Base-by-base conservation (phyloP, 495 filamentous ascomycete species). In the Hypoxylon subgilvum region DNA sequence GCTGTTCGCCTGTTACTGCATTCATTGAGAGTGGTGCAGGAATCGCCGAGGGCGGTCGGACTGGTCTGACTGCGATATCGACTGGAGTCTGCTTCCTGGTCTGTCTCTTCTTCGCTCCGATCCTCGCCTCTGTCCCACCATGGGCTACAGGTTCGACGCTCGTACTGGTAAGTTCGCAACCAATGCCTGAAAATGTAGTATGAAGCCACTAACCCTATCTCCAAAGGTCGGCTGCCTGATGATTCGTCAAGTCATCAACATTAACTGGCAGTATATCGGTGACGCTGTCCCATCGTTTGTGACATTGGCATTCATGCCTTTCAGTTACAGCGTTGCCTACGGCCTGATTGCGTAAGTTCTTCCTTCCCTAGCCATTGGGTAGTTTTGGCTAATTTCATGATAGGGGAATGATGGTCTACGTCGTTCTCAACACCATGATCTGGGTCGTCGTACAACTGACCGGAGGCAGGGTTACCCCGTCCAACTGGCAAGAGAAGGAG, bases 121-220 rank as follows among this genome's bases (percentile, higher is more conserved):
- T 94, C 21, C 88, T 92, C 57, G 88, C 89, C 22, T 89, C 86
- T 1, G 90, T 92, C 39, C 90, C 90, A 1, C 87, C 90, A 0
- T 94, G 88, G 88, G 90, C 90, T 4, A 92, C 89, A 0, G 90
- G 90, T 10, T 85, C 85, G 60, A 92, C 89, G 0, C 78, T 94
- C 9, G 81, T 94, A 49, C 76, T 94, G 59, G 89, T 92, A 69
- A 70, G 74, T 38, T 47, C 3, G 23, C 4, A 9, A 12, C 5
- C 6, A 30, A 38, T 17, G 0, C 9, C 47, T 38, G 3, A 6
- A 19, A 18, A 0, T 43, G 10, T n/a, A 10, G 16, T n/a, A 28
- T 2, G 19, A 17, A 17, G 22, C 25, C 1, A 23, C 64, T 67
- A 45, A 69, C 16, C 7, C 18, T 14, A 40, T 56, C 17, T 45